phyloP scores from a whole-genome alignment of 352 stramenopile species.

The Globisporangium megalacanthum region DNA sequence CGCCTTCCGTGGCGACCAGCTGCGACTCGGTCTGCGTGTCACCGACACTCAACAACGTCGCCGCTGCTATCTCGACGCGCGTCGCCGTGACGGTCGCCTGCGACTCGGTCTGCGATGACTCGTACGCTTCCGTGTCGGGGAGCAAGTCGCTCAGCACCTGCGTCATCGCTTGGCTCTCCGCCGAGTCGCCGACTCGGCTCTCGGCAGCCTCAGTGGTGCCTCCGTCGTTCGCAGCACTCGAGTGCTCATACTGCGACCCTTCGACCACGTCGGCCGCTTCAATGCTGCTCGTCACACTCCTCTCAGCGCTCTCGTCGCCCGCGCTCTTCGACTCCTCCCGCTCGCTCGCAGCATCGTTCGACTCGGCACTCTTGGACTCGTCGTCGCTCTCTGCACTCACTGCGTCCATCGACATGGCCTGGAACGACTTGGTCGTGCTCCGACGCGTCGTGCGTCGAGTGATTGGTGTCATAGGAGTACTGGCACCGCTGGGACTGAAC shows the following conservation, averaged over 20 bases:
- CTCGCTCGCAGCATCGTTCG: not conserved
- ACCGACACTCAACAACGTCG: not conserved
- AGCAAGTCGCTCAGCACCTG: constrained; percentile 9
- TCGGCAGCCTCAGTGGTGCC: too few species aligned
- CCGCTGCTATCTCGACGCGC: not conserved
- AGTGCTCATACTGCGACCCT: too few species aligned
- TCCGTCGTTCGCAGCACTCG: not conserved
- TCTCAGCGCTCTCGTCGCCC: not conserved
- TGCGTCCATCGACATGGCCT: constrained; percentile 13
- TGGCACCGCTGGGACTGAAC: not conserved
- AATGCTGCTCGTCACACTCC: not conserved
- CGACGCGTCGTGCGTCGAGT: constrained; percentile 22
- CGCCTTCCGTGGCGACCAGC: not conserved
- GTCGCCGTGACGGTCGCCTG: not conserved
- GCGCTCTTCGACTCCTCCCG: not conserved
- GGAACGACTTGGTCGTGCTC: constrained; percentile 24
- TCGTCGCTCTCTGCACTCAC: constrained; percentile 24
- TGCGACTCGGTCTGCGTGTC: not conserved
- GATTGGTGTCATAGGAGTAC: constrained; percentile 10
- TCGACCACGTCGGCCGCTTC: not conserved
- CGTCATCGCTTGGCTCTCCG: not conserved
- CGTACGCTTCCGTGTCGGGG: not conserved
- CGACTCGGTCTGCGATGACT: not conserved
- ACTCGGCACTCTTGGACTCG: constrained; percentile 13
- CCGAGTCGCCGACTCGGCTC: not conserved